These are phyloP conservation scores for Emergomyces pasteurianus DNA, from an alignment of 2,329 filamentous ascomycete genomes.

Conservation along the genomic window DNA sequence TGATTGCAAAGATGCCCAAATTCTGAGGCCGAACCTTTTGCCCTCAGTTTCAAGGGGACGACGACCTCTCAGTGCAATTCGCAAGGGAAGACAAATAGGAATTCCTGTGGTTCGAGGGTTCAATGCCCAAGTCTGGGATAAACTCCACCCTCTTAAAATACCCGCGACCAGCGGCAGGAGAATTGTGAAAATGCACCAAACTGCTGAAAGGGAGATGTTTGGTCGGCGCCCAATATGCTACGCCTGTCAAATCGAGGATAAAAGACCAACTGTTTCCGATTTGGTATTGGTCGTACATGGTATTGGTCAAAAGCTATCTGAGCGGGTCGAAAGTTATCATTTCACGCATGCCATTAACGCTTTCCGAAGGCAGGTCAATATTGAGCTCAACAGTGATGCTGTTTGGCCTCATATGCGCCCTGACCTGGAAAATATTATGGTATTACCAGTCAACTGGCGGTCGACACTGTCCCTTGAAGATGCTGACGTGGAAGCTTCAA, in stretches of 20 bases:
- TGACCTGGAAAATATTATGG: conserved; percentile 82
- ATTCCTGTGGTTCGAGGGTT: conserved; percentile 86
- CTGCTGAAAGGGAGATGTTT: conserved; percentile 15
- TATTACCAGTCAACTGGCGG: conserved; percentile 89
- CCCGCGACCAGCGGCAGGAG: conserved; percentile 30
- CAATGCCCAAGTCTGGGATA: conserved; percentile 63
- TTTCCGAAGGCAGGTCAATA: conserved; percentile 73
- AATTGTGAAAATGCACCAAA: conserved; percentile 30
- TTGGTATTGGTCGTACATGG: conserved; percentile 86
- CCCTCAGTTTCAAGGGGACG: conserved; percentile 78
- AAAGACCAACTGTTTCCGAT: conserved; percentile 64
- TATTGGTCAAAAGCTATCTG: conserved; percentile 91
- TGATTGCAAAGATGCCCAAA: conserved; percentile 61
- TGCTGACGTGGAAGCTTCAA: conserved; percentile 47
- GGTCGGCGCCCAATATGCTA: conserved; percentile 27
- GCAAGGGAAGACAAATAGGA: conserved; percentile 70
- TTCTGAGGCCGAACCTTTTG: conserved; percentile 73
- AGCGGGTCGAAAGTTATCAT: conserved; percentile 89
- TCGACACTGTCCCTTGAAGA: conserved; percentile 80
- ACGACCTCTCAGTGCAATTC: conserved; percentile 69
- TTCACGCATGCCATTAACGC: conserved; percentile 94
- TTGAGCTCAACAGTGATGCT: conserved; percentile 62
- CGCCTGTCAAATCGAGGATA: conserved; percentile 52
- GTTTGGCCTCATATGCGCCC: conserved; percentile 66
- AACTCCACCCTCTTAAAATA: conserved; percentile 47